Conservation (phyloP, 805 yeast genomes). For the Lipomyces orientalis region DNA sequence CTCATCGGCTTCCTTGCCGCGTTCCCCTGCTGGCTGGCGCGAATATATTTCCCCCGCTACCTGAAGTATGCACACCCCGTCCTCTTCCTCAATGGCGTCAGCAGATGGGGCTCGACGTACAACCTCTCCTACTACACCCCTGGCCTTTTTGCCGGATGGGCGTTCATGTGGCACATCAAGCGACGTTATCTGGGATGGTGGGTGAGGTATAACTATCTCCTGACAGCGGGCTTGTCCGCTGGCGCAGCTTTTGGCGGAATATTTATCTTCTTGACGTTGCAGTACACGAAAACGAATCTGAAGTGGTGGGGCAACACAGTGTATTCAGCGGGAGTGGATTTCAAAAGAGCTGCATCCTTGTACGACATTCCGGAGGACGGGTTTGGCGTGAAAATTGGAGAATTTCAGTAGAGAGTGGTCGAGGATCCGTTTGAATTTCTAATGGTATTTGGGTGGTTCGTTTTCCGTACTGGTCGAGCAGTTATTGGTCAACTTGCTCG, state of each 20-base stretch:
- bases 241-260: constrained; percentile 70
- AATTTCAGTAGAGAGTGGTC: constrained; percentile 1
- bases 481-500: too few species aligned
- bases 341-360: constrained; percentile 31
- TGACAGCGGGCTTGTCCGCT: constrained; percentile 68
- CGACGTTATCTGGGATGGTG: constrained; percentile 68
- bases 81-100: constrained; percentile 16
- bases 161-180: constrained; percentile 63
- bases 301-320: constrained; percentile 70
- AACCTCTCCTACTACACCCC: constrained; percentile 27
- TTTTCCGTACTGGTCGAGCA: too few species aligned
- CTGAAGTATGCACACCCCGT: constrained; percentile 20
- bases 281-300: constrained; percentile 49
- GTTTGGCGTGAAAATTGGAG: constrained; percentile 47
- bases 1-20: constrained; percentile 31
- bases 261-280: constrained; percentile 58
- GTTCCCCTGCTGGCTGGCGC: constrained; percentile 25
- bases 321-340: constrained; percentile 27
- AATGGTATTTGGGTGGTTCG: too few species aligned
- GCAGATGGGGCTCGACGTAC: constrained; percentile 22
- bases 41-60: constrained; percentile 7
- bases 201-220: constrained; percentile 72
- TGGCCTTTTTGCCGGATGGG: constrained; percentile 48
- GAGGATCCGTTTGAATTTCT: too few species aligned
- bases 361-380: constrained; percentile 39